Percentiles rank a stretch among this genome's conserved stretches.
These are phyloP conservation scores for Epichloe hybrida DNA, from an alignment of 2,329 filamentous ascomycete species.

Conservation along the genomic window DNA sequence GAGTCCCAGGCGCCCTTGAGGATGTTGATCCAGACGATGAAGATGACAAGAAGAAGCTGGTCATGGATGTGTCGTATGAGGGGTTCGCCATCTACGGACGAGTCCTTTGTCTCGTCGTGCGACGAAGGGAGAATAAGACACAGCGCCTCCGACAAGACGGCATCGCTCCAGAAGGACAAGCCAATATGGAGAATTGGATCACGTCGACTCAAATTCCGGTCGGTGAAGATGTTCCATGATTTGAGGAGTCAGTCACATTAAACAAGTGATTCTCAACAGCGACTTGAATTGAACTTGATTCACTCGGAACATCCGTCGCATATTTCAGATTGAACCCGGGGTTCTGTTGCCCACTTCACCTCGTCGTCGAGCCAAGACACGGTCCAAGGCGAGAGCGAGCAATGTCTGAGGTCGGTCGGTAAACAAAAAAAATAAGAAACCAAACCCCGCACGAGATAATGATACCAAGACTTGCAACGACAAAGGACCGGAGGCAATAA, in stretches of 20 bases:
- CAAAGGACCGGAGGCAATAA: no score
- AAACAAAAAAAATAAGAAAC: not conserved
- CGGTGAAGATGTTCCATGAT: slow-evolving; percentile 21
- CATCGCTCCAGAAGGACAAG: slow-evolving; percentile 38
- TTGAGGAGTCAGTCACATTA: no score
- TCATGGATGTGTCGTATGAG: slow-evolving; percentile 77
- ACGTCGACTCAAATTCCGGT: slow-evolving; percentile 56
- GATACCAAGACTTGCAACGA: no score
- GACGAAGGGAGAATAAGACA: slow-evolving; percentile 49
- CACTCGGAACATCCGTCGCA: not conserved
- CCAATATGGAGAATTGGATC: slow-evolving; percentile 77
- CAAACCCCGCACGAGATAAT: not conserved
- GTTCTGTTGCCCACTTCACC: not conserved
- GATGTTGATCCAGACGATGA: slow-evolving; percentile 18
- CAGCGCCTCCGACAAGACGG: slow-evolving; percentile 18
- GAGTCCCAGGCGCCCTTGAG: slow-evolving; percentile 16
- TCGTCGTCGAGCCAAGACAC: not conserved
- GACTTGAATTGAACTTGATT: no score
- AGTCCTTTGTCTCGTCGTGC: slow-evolving; percentile 80
- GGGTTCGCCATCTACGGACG: slow-evolving; percentile 93
- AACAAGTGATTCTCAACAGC: no score
- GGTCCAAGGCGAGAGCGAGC: not conserved
- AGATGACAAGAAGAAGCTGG: slow-evolving; percentile 84
- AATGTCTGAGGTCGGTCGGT: not conserved
- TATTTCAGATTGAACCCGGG: not conserved